Evolutionary conservation across 805 yeast genomes (phyloP).

Genomic region (Metschnikowia matae): DNA sequence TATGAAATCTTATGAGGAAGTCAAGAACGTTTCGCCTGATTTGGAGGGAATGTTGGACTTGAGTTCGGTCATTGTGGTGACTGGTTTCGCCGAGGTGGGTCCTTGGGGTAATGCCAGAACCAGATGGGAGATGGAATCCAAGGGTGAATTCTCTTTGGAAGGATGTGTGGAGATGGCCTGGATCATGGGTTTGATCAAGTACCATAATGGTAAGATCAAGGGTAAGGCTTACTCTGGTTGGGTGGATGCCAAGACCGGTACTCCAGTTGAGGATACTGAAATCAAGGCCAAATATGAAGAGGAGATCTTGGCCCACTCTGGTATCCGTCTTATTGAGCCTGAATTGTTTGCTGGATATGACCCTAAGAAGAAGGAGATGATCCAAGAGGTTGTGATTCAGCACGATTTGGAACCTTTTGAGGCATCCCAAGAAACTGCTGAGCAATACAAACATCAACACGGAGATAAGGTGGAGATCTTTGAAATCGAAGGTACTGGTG

Average conservation of each 20-base stretch:
- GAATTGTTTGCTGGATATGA: conserved; percentile 92
- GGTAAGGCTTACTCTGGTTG: conserved; percentile 93
- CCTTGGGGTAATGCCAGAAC: conserved; percentile 99
- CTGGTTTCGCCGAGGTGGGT: conserved; percentile 98
- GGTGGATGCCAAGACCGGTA: conserved; percentile 91
- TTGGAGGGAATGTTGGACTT: conserved; percentile 89
- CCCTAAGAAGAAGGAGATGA: conserved; percentile 86
- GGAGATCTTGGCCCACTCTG: conserved; percentile 85
- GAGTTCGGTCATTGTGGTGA: conserved; percentile 88
- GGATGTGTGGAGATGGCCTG: conserved; percentile 99
- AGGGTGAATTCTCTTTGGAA: conserved; percentile 91
- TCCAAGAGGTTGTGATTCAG: conserved; percentile 95
- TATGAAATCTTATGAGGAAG: conserved; percentile 69
- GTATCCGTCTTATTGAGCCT: conserved; percentile 95
- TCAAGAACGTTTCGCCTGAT: conserved; percentile 65
- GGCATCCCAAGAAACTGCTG: conserved; percentile 91
- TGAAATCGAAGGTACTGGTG: conserved; percentile 85
- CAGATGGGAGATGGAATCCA: conserved; percentile 99
- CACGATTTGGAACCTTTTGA: conserved; percentile 96
- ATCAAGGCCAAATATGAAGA: conserved; percentile 89
- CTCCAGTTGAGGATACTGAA: conserved; percentile 92
- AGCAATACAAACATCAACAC: conserved; percentile 89
- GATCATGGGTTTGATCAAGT: conserved; percentile 97
- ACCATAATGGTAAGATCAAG: conserved; percentile 86
- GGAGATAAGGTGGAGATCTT: conserved; percentile 91